These are phyloP conservation scores for Albizia julibrissin DNA, from an alignment of 306 rosid species.

Conservation along the genomic window DNA sequence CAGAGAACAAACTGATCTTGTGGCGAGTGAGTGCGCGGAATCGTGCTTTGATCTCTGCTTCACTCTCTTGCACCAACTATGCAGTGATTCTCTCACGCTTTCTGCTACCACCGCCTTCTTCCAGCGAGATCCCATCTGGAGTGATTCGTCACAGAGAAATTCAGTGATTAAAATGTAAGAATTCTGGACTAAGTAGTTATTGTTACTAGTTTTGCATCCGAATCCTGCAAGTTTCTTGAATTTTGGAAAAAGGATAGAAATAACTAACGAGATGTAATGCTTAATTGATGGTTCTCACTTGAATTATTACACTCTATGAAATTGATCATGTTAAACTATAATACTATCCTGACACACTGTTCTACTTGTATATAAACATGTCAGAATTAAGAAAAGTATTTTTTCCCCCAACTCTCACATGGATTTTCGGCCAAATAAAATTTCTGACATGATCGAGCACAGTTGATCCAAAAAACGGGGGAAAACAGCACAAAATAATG, in stretches of 20 bases:
- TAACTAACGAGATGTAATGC: neutral
- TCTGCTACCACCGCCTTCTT: slow-evolving; percentile 86
- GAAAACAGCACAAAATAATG: neutral
- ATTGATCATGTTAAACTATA: neutral
- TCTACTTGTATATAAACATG: neutral
- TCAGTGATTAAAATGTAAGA: neutral
- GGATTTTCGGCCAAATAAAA: neutral
- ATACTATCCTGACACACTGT: neutral
- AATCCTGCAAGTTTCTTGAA: neutral
- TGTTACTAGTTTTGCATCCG: neutral
- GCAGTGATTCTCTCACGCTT: slow-evolving; percentile 89
- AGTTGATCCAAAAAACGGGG: neutral
- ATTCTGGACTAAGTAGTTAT: neutral
- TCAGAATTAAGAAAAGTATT: neutral
- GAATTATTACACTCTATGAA: neutral
- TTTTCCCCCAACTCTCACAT: neutral
- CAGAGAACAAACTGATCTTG: slow-evolving; percentile 83
- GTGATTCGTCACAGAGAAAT: neutral
- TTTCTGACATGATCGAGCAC: neutral
- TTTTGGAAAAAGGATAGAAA: neutral
- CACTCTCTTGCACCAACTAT: slow-evolving; percentile 97
- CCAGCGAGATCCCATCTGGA: slow-evolving; percentile 87
- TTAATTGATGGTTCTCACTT: neutral
- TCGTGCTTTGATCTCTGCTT: slow-evolving; percentile 81
- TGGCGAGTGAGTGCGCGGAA: slow-evolving; percentile 51